Base-by-base conservation (phyloP, 1,139 yeast species). In the Magnusiomyces fungicola region DNA sequence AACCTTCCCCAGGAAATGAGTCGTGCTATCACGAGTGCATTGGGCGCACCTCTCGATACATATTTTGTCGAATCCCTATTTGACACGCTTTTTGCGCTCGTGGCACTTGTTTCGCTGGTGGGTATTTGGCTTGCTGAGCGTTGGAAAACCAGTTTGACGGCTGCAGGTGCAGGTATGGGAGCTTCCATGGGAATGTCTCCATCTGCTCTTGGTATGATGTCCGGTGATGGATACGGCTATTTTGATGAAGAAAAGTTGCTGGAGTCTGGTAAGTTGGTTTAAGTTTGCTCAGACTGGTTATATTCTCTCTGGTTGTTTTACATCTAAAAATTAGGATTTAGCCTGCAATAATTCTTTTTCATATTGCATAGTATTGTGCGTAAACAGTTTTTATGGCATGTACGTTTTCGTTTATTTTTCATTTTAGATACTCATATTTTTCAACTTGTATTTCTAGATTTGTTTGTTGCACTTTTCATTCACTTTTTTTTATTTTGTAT, bases 61-160 rank as follows among this genome's bases (percentile, higher is more conserved):
- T 68, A 73, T 37, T 75, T 82, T 50, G 80, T 88, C 32, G 95
- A 89, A 61, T 69, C 74, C 30, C 83, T 94, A 89, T 88, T 86
- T 61, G 96, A 89, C 60, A 73, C 80, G 55, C 77, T 86, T 29
- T 87, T 81, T 67, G 78, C 81, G 12, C 50, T 76, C 4, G 72
- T 84, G 3, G 77, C 84, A 10, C 19, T 41, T 6, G 16, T 43
- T 3, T 12, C 50, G 21, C 27, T 50, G 16, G 43, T 21, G 21
- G 41, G 43, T 16, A 37, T 49, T 21, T 39, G 36, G 30, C 42
- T 42, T 40, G 42, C 49, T 16, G 51, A 52, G 23, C 30, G 43
- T 3, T 25, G 5, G 6, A 19, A 19, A 32, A 22, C 25, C 3
- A 16, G 25, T 3, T 12, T n/a, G 3, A 34, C 3, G 22, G 10